These are phyloP conservation scores for Cairneyella variabilis DNA, from an alignment of 495 filamentous ascomycete genomes.

Conservation along the genomic window DNA sequence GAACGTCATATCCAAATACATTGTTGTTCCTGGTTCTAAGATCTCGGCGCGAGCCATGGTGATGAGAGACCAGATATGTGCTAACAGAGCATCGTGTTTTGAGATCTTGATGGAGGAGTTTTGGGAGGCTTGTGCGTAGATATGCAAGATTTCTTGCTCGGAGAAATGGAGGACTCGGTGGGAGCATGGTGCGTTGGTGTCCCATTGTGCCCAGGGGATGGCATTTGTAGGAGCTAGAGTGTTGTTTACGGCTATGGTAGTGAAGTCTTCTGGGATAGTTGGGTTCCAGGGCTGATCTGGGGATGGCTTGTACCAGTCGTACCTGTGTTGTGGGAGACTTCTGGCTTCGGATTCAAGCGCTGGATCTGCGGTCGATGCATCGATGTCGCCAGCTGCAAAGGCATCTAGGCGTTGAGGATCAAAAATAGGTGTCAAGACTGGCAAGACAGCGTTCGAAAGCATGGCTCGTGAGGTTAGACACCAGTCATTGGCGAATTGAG, in stretches of 20 bases:
- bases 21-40: no score
- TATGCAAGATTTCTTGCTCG: conserved; percentile 19
- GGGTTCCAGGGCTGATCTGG: conserved; percentile 26
- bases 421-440: conserved; percentile 26
- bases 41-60: conserved; percentile 34
- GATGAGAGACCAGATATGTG: conserved; percentile 37
- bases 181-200: conserved; percentile 25
- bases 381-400: conserved; percentile 26
- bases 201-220: conserved; percentile 36
- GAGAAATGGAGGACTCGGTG: conserved; percentile 33
- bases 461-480: conserved; percentile 23
- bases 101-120: conserved; percentile 22
- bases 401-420: conserved; percentile 31
- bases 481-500: conserved; percentile 45
- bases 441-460: background rate
- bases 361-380: conserved; percentile 20
- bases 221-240: conserved; percentile 29
- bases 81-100: conserved; percentile 34
- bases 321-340: conserved; percentile 33
- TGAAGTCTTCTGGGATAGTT: conserved; percentile 17
- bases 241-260: conserved; percentile 17
- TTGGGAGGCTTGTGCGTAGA: conserved; percentile 16
- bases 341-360: conserved; percentile 24
- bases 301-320: conserved; percentile 30
- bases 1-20: conserved; percentile 33